These are phyloP conservation scores for Myriosclerotinia duriaeana DNA, from an alignment of 2,329 filamentous ascomycete species.

Conservation along the genomic window DNA sequence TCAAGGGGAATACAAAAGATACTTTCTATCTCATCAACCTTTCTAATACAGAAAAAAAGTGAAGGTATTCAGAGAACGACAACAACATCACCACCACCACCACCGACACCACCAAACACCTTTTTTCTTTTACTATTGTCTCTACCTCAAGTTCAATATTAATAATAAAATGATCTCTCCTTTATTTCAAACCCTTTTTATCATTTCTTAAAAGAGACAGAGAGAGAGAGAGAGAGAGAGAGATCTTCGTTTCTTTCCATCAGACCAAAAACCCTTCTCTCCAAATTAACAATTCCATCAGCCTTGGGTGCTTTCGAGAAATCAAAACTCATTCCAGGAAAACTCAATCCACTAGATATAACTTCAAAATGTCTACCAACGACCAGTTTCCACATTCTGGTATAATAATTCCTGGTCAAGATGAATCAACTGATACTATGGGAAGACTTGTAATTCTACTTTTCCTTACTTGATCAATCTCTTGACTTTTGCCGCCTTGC, in stretches of 20 bases:
- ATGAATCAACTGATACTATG: slow-evolving; percentile 46
- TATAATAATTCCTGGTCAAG: slow-evolving; percentile 54
- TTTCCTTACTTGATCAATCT: slow-evolving; percentile 7
- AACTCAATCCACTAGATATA: background rate
- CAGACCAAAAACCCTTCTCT: background rate
- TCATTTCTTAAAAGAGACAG: slow-evolving; percentile 1
- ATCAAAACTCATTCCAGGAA: background rate
- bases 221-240: background rate
- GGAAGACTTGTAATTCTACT: slow-evolving; percentile 56
- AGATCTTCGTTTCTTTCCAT: background rate
- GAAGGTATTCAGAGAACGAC: slow-evolving; percentile 11
- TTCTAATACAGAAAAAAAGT: background rate
- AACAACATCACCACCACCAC: background rate
- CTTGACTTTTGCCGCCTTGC: slow-evolving; percentile 25
- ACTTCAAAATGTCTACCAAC: slow-evolving; percentile 35
- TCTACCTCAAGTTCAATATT: background rate
- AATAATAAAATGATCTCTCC: slow-evolving; percentile 7
- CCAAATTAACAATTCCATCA: slow-evolving; percentile 7
- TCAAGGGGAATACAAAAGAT: background rate
- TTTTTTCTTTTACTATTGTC: background rate
- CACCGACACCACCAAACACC: too few relatives aligned
- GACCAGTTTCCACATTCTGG: slow-evolving; percentile 42
- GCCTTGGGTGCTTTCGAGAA: background rate
- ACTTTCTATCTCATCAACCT: background rate
- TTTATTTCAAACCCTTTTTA: background rate